Evolutionary conservation across 1,284 basidiomycete species (phyloP), one percentile per base, ranked within the genome.

Genomic region (Microbotryomycetes sp.): DNA sequence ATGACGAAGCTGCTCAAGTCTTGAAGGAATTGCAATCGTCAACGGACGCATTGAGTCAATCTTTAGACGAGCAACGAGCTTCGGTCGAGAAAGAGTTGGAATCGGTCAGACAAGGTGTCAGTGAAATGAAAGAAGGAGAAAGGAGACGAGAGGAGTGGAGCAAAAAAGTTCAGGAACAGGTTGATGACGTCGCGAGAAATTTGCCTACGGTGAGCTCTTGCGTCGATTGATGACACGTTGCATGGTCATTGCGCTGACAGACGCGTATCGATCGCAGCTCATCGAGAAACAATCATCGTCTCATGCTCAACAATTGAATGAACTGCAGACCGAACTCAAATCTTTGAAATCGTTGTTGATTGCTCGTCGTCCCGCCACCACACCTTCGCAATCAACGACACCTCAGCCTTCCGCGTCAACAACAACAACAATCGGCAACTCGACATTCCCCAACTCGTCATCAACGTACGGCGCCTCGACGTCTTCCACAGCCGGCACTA

Each of bases 241-340:
- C 36, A 45, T 16, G 22, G 54, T 45, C n/a, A n/a, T n/a, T n/a
- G n/a, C n/a, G n/a, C n/a, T n/a, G n/a, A n/a, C n/a, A n/a, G 59
- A 28, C 26, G 15, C 7, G 56, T 58, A 58, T 22, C 12, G 3
- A 26, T 19, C 49, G 47, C 70, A 94, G 89, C 88, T 97, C 86
- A 87, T 97, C 63, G 90, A 96, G 64, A 93, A 91, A 78, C 90
- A 89, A 74, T 88, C 91, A 72, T 87, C 92, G 62, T 81, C 81
- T 19, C 75, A 79, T 64, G 75, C 80, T 42, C 64, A 71, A 28
- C 86, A 87, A 5, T 80, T 94, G 12, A 79, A 81, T 31, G 92
- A 93, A 67, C 80, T 98, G 19, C 93, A 97, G 73, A 86, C 90
- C 70, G 94, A 98, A 75, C 82, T 98, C 70, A 92, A 93, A 74